These are phyloP conservation scores for Cutaneotrichosporon spelunceum DNA, from an alignment of 1,284 basidiomycete genomes.

Conservation along the genomic window DNA sequence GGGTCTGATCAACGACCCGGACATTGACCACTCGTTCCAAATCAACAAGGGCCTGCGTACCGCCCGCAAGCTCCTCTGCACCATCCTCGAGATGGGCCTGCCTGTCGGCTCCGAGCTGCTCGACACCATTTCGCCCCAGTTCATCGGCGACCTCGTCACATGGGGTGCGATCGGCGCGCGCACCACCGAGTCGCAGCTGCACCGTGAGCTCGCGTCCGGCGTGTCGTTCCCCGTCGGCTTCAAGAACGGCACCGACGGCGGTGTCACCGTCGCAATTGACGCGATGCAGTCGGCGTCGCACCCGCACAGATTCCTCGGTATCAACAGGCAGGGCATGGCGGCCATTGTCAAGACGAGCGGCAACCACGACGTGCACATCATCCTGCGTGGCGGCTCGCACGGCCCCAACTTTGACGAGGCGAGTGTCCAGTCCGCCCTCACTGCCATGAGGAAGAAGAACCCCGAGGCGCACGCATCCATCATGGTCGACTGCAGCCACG, in stretches of 20 bases:
- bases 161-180: conserved; percentile 98
- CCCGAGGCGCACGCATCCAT: conserved; percentile 49
- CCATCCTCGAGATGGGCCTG: conserved; percentile 78
- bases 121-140: conserved; percentile 66
- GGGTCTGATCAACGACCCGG: conserved; percentile 79
- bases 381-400: conserved; percentile 81
- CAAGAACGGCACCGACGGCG: conserved; percentile 98
- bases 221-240: conserved; percentile 62
- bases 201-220: conserved; percentile 60
- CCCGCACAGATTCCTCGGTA: conserved; percentile 96
- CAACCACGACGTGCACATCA: conserved; percentile 87
- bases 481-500: conserved; percentile 57
- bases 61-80: conserved; percentile 81
- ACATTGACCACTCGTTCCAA: conserved; percentile 54
- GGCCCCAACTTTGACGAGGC: conserved; percentile 72
- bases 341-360: conserved; percentile 94
- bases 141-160: conserved; percentile 89
- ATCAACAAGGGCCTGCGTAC: conserved; percentile 96
- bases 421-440: conserved; percentile 68
- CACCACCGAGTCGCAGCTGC: conserved; percentile 95
- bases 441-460: conserved; percentile 65
- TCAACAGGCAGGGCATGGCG: conserved; percentile 88
- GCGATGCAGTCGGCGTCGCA: conserved; percentile 90
- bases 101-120: conserved; percentile 86
- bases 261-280: conserved; percentile 77